Evolutionary conservation across 1,284 basidiomycete species (phyloP).

Genomic region (Omphalotus olearius): DNA sequence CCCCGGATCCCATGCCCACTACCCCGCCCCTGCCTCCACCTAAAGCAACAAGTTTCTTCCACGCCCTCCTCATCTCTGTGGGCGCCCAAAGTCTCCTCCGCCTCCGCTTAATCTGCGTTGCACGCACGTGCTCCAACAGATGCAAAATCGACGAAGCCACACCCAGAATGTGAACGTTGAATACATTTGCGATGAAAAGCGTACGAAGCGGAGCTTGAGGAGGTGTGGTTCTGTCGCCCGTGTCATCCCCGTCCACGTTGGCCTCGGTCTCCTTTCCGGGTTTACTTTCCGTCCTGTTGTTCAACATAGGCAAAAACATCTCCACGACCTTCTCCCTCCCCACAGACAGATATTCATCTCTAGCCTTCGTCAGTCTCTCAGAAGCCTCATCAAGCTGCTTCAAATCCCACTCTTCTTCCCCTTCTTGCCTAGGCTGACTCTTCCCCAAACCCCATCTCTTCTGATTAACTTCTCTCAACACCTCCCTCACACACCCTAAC

Average conservation of each 20-base stretch:
- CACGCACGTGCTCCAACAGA: constrained; percentile 39
- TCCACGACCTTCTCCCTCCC: constrained; percentile 41
- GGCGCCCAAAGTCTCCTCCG: constrained; percentile 48
- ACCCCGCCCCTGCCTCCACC: constrained; percentile 17
- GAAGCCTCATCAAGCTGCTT: constrained; percentile 34
- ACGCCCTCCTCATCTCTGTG: constrained; percentile 39
- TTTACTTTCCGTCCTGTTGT: not conserved
- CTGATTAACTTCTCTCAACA: constrained; percentile 42
- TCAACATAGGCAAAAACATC: constrained; percentile 39
- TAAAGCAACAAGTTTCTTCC: constrained; percentile 25
- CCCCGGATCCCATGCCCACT: constrained; percentile 21
- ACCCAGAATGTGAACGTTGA: constrained; percentile 39
- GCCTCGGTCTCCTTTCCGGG: not conserved
- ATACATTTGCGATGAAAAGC: constrained; percentile 45
- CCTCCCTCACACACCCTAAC: constrained; percentile 29
- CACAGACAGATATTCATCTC: constrained; percentile 35
- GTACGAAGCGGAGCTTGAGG: constrained; percentile 28
- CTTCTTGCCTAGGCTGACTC: constrained; percentile 14
- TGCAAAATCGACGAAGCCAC: constrained; percentile 39
- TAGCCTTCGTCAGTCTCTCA: constrained; percentile 29
- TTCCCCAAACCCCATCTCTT: constrained; percentile 34
- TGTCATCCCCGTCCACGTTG: too few species aligned
- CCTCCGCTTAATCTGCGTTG: constrained; percentile 33
- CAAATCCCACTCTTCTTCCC: constrained; percentile 19
- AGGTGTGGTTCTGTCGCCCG: too few species aligned